Conservation (phyloP, 768 basidiomycete genomes). For the Xerocomellus amylosporus region DNA sequence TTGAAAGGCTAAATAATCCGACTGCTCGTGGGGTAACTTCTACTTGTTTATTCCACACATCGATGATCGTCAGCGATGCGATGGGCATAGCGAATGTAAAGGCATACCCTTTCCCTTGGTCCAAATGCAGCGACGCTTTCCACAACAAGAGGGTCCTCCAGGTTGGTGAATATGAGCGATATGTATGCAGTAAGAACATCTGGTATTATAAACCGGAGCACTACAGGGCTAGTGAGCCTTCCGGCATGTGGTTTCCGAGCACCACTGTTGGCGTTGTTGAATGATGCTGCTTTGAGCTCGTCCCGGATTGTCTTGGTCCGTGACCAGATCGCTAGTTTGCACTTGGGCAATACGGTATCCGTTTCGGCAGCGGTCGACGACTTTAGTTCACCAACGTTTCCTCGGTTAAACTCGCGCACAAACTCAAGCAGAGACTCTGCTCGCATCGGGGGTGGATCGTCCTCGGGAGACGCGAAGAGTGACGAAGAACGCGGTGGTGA, state of each 20-base stretch:
- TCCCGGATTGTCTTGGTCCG: slow-evolving; percentile 23
- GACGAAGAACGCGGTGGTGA: slow-evolving; percentile 37
- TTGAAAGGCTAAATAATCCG: slow-evolving; percentile 62
- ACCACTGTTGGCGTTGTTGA: neutral
- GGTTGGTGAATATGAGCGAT: slow-evolving; percentile 40
- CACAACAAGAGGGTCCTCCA: slow-evolving; percentile 43
- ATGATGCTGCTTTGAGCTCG: neutral
- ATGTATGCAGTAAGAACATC: slow-evolving; percentile 70
- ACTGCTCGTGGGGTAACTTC: slow-evolving; percentile 69
- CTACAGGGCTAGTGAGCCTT: slow-evolving; percentile 27
- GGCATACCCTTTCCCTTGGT: slow-evolving; percentile 61
- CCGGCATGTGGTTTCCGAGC: slow-evolving; percentile 4
- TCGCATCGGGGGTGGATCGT: slow-evolving; percentile 38
- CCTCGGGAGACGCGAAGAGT: slow-evolving; percentile 43
- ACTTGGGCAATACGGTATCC: slow-evolving; percentile 12
- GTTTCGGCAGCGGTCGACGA: neutral
- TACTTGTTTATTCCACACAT: slow-evolving; percentile 22
- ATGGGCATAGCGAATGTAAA: neutral
- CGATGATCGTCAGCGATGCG: neutral
- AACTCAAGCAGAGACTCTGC: slow-evolving; percentile 49
- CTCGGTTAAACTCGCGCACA: slow-evolving; percentile 56
- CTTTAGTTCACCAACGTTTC: slow-evolving; percentile 14
- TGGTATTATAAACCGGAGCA: slow-evolving; percentile 57
- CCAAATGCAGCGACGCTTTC: slow-evolving; percentile 72
- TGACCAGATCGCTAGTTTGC: slow-evolving; percentile 57